A percentile compares a stretch with the other conserved stretches of the same genome.
Evolutionary conservation across 306 rosid species (phyloP).

Genomic region (Lotus japonicus): DNA sequence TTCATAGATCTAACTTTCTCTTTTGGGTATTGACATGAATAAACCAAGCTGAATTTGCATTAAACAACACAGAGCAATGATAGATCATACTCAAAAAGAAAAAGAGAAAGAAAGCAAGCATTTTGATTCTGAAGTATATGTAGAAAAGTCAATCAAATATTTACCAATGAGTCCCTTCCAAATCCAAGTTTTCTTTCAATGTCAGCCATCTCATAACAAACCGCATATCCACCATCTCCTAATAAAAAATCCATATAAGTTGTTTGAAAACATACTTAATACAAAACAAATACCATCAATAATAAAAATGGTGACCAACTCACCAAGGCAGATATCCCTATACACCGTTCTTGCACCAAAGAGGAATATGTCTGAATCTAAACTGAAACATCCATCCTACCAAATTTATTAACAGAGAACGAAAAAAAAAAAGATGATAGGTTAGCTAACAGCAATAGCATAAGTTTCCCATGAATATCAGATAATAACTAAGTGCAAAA

Average conservation of each 20-base stretch:
- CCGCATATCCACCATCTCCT: conserved; percentile 73
- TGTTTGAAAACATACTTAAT: neutral
- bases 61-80: conserved; percentile 1
- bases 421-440: neutral
- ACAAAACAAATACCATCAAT: neutral
- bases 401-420: conserved; percentile 6
- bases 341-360: conserved; percentile 79
- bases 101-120: neutral
- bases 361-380: conserved; percentile 79
- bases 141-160: conserved; percentile 9
- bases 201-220: conserved; percentile 76
- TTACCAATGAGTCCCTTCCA: conserved; percentile 84
- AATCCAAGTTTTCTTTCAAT: conserved; percentile 64
- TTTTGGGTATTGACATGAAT: neutral
- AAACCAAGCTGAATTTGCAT: conserved; percentile 9
- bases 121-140: neutral
- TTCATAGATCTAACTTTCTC: conserved; percentile 1
- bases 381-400: conserved; percentile 80
- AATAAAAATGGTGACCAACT: conserved; percentile 13
- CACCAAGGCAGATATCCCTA: conserved; percentile 83
- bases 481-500: conserved; percentile 3
- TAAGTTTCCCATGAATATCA: neutral
- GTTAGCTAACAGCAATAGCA: conserved; percentile 14
- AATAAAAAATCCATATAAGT: conserved; percentile 21
- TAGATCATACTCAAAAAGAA: neutral